Evolutionary conservation across 805 yeast species (phyloP).

Genomic region (Kodamaea kaohsiungensis): DNA sequence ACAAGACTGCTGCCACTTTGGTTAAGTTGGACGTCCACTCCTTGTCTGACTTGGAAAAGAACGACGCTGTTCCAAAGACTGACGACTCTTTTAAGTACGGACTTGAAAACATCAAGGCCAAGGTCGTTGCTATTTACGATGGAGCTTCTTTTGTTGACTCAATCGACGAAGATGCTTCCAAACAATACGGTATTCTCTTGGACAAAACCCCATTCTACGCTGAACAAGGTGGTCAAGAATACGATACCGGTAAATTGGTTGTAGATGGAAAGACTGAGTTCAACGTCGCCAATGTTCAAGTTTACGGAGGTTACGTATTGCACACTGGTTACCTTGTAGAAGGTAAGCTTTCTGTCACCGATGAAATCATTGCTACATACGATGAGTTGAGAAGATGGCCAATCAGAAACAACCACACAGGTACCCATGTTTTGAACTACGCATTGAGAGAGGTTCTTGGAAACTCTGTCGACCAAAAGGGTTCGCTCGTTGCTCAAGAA

Average conservation of each 20-base stretch:
- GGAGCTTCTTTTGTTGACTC: conserved; percentile 61
- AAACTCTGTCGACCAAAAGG: conserved; percentile 89
- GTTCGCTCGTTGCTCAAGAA: conserved; percentile 94
- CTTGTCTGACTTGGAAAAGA: conserved; percentile 65
- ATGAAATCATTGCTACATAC: conserved; percentile 77
- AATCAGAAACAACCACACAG: conserved; percentile 96
- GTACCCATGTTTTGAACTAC: conserved; percentile 91
- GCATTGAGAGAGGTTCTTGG: conserved; percentile 88
- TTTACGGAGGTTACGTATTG: conserved; percentile 90
- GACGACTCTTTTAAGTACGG: conserved; percentile 82
- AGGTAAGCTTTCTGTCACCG: conserved; percentile 70
- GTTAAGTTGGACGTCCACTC: conserved; percentile 92
- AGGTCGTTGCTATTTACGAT: conserved; percentile 68
- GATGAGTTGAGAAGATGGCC: conserved; percentile 96
- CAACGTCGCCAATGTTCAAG: conserved; percentile 87
- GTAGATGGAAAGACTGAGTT: conserved; percentile 88
- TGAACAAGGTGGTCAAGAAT: conserved; percentile 99
- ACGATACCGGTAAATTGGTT: conserved; percentile 89
- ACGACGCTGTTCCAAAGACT: conserved; percentile 68
- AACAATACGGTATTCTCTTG: conserved; percentile 75
- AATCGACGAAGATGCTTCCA: conserved; percentile 31
- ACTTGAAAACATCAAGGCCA: conserved; percentile 65
- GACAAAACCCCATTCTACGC: conserved; percentile 96
- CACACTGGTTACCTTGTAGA: conserved; percentile 88
- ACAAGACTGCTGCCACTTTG: conserved; percentile 52